A percentile compares a stretch with the other conserved stretches of the same genome.
phyloP scores from a whole-genome alignment of 1,139 yeast genomes.

The Debaryomyces nepalensis region DNA sequence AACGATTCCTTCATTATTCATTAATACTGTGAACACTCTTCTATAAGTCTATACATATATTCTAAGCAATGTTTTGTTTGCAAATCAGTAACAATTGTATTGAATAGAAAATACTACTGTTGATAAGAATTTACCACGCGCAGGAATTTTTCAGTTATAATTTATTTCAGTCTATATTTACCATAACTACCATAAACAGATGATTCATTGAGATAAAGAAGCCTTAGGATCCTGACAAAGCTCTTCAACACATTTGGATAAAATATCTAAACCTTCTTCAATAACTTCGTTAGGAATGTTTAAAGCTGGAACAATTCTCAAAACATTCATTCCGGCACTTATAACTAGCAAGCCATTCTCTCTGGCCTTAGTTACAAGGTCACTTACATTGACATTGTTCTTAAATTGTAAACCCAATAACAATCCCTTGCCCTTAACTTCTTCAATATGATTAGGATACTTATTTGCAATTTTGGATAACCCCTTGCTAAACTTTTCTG shows the following conservation, averaged over 20 bases:
- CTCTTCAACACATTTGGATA: slow-evolving; percentile 38
- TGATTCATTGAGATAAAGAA: slow-evolving; percentile 1
- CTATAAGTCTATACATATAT: background rate
- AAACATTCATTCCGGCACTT: slow-evolving; percentile 89
- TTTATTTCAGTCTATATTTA: slow-evolving; percentile 1
- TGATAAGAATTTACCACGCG: slow-evolving; percentile 3
- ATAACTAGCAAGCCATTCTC: slow-evolving; percentile 81
- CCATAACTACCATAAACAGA: background rate
- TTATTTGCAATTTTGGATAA: slow-evolving; percentile 56
- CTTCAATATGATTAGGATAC: slow-evolving; percentile 62
- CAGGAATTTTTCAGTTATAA: background rate
- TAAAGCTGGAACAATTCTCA: slow-evolving; percentile 91
- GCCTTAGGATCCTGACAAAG: slow-evolving; percentile 9
- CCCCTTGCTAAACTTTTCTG: slow-evolving; percentile 55
- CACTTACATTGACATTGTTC: slow-evolving; percentile 59
- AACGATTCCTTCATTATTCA: slow-evolving; percentile 40
- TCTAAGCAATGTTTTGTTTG: background rate
- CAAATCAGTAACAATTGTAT: too few relatives aligned
- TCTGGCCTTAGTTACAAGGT: slow-evolving; percentile 68
- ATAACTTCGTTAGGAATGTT: slow-evolving; percentile 75
- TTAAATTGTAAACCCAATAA: slow-evolving; percentile 81
- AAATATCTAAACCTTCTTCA: slow-evolving; percentile 68
- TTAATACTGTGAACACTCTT: background rate
- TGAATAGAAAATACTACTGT: background rate
- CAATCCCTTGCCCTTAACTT: slow-evolving; percentile 86